phyloP scores from a whole-genome alignment of 2,329 filamentous ascomycete genomes.

The Phyllosticta citriasiana region DNA sequence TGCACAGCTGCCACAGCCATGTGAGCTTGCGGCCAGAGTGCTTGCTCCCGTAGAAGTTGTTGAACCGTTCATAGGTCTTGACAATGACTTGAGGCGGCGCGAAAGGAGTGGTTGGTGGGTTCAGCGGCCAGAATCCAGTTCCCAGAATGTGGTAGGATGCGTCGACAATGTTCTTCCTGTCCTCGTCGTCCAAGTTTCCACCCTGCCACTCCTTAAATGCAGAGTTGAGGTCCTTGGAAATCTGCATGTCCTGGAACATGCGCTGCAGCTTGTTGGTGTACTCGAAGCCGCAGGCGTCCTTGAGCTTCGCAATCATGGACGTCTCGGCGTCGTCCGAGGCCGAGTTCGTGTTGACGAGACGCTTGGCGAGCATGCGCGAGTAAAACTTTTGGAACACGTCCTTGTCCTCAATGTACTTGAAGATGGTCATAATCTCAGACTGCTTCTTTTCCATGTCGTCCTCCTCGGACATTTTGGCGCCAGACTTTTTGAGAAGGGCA shows the following conservation, averaged over 20 bases:
- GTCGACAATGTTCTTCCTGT: constrained; percentile 62
- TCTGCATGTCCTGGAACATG: constrained; percentile 99
- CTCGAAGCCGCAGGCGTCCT: constrained; percentile 96
- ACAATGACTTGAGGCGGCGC: constrained; percentile 76
- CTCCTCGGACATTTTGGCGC: constrained; percentile 84
- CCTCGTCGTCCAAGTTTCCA: constrained; percentile 53
- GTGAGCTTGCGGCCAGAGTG: constrained; percentile 93
- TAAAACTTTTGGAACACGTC: constrained; percentile 99
- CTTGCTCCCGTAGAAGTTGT: constrained; percentile 88
- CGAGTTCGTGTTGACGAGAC: constrained; percentile 87
- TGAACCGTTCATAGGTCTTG: constrained; percentile 81
- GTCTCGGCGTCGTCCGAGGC: constrained; percentile 96
- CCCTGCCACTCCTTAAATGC: constrained; percentile 73
- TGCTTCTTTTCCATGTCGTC: constrained; percentile 83
- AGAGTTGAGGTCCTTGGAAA: constrained; percentile 91
- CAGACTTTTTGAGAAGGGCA: constrained; percentile 74
- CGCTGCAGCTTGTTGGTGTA: constrained; percentile 99
- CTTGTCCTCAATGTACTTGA: constrained; percentile 99
- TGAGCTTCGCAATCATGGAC: constrained; percentile 98
- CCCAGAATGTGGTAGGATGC: constrained; percentile 87
- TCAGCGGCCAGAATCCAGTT: constrained; percentile 94
- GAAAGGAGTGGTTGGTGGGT: constrained; percentile 78
- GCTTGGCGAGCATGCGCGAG: constrained; percentile 89
- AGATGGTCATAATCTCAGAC: constrained; percentile 94
- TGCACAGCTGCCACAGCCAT: constrained; percentile 97